Evolutionary conservation across 164 flowering plant species (phyloP).

Genomic region (Chimonanthus salicifolius): DNA sequence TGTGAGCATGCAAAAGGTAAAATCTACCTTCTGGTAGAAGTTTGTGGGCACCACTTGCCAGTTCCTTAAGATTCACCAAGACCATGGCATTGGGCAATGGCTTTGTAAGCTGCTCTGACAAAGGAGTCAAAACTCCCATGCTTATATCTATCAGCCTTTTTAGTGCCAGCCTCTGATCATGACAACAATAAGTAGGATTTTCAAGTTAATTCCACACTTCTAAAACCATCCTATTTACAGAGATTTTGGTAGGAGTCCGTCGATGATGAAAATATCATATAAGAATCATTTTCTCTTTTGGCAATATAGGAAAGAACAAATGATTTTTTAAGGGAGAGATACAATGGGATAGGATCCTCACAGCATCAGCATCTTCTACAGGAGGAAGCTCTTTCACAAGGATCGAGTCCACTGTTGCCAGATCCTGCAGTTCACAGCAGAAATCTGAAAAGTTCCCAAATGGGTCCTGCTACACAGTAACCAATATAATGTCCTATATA

Average conservation of each 20-base stretch:
- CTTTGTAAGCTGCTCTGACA: slow-evolving; percentile 91
- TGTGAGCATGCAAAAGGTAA: neutral
- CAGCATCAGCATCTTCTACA: slow-evolving; percentile 67
- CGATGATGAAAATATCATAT: neutral
- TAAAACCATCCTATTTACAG: neutral
- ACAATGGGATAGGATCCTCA: slow-evolving; percentile 24
- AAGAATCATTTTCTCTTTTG: neutral
- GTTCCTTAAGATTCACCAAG: slow-evolving; percentile 73
- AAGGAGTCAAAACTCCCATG: slow-evolving; percentile 89
- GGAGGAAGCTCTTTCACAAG: slow-evolving; percentile 85
- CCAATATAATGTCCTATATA: neutral
- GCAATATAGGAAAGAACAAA: no score
- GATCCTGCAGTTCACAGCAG: slow-evolving; percentile 47
- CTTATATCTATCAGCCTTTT: slow-evolving; percentile 87
- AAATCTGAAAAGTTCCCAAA: slow-evolving; percentile 1
- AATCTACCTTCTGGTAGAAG: slow-evolving; percentile 82
- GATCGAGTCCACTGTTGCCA: slow-evolving; percentile 94
- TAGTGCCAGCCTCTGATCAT: slow-evolving; percentile 79
- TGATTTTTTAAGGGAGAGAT: neutral
- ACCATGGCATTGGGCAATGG: slow-evolving; percentile 85
- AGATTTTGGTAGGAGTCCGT: neutral
- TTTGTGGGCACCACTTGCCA: slow-evolving; percentile 74
- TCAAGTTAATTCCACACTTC: slow-evolving; percentile 12
- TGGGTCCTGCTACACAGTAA: neutral
- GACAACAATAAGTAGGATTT: slow-evolving; percentile 9